Conservation (phyloP, 2,329 filamentous ascomycete genomes). For the Sordariomycetes sp. region DNA sequence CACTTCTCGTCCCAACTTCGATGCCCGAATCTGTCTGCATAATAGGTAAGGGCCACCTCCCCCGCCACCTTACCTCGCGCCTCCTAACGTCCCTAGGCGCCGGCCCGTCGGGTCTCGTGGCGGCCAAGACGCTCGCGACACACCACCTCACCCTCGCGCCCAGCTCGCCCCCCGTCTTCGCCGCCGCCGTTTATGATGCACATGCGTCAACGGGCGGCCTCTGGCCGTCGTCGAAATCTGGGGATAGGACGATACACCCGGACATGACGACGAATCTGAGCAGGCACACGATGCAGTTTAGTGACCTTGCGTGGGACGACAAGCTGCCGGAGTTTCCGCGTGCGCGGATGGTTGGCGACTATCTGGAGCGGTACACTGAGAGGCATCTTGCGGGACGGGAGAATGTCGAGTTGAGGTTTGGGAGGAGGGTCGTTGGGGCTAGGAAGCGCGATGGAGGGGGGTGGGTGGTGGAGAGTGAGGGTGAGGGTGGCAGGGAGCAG, state of each 20-base stretch:
- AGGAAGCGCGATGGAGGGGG: constrained; percentile 20
- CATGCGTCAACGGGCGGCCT: constrained; percentile 57
- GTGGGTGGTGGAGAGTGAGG: constrained; percentile 20
- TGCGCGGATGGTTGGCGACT: constrained; percentile 64
- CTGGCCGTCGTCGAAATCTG: constrained; percentile 49
- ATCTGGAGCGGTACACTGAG: constrained; percentile 51
- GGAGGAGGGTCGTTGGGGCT: constrained; percentile 29
- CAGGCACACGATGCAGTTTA: constrained; percentile 60
- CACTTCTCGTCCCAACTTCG: neutral
- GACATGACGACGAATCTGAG: constrained; percentile 65
- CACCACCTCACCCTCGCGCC: neutral
- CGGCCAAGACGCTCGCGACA: neutral
- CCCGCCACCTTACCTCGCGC: neutral
- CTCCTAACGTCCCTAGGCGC: neutral
- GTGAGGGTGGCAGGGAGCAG: constrained; percentile 18
- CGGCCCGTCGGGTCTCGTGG: constrained; percentile 2
- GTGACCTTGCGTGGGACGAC: constrained; percentile 58
- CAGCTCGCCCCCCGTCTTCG: constrained; percentile 28
- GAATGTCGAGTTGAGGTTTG: constrained; percentile 31
- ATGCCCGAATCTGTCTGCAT: constrained; percentile 1
- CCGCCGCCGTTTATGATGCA: constrained; percentile 58
- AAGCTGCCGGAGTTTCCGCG: constrained; percentile 53
- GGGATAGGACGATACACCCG: constrained; percentile 43
- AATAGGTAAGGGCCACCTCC: neutral
- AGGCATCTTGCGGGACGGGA: constrained; percentile 35